phyloP scores from a whole-genome alignment of 164 flowering plant species.

The Vitis vinifera region DNA sequence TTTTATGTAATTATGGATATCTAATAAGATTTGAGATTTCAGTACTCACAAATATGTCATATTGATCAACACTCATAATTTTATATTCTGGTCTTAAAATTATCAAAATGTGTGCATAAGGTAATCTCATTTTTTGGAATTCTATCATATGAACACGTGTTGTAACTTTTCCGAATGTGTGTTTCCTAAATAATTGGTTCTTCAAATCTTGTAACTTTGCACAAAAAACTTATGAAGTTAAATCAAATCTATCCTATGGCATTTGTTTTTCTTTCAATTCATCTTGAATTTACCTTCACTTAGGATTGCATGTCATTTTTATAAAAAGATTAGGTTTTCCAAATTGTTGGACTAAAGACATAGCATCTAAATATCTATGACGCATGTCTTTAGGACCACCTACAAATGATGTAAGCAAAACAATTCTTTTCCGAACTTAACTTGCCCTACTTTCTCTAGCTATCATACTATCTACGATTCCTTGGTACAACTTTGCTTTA shows the following conservation, averaged over 20 bases:
- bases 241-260: background rate
- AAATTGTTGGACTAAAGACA: background rate
- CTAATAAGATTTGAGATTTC: no score
- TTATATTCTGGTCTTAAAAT: no score
- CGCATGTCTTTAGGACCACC: constrained; percentile 12
- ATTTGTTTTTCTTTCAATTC: background rate
- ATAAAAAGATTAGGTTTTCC: background rate
- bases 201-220: background rate
- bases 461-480: no score
- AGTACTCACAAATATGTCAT: no score
- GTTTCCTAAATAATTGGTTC: background rate
- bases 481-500: no score
- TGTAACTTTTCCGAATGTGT: background rate
- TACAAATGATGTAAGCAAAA: constrained; percentile 8
- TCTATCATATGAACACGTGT: constrained; percentile 1
- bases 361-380: background rate
- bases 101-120: background rate
- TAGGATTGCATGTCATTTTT: constrained; percentile 2
- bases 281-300: background rate
- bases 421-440: background rate
- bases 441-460: no score
- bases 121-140: constrained; percentile 7
- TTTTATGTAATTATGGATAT: no score
- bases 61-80: no score
- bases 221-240: background rate